phyloP scores from a whole-genome alignment of 768 basidiomycete species.

The Sporobolomyces phaffii region DNA sequence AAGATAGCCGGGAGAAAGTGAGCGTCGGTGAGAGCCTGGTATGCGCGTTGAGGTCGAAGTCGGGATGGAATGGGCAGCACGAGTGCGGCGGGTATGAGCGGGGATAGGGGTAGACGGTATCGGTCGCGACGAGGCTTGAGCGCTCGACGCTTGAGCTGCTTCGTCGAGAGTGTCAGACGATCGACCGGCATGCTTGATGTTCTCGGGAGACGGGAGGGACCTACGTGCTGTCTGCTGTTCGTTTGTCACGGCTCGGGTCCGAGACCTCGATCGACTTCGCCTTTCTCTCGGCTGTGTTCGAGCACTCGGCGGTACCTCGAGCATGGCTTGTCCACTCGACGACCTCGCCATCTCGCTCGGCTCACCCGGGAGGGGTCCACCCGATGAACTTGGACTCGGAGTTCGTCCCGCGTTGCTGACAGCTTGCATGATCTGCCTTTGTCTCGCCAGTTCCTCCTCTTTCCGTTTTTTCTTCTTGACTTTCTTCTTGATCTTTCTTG shows the following conservation, averaged over 20 bases:
- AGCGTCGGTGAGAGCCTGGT: neutral
- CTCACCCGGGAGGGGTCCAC: neutral
- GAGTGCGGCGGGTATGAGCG: too few relatives aligned
- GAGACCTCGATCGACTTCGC: neutral
- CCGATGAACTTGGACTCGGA: constrained; percentile 8
- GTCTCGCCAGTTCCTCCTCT: constrained; percentile 7
- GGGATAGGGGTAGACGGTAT: too few relatives aligned
- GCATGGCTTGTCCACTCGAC: neutral
- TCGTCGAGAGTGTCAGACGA: too few relatives aligned
- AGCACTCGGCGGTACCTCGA: neutral
- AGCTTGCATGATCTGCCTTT: neutral
- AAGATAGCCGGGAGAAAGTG: neutral
- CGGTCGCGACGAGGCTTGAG: too few relatives aligned
- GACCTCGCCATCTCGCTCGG: constrained; percentile 11
- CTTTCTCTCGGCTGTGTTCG: neutral
- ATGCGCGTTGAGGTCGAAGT: neutral
- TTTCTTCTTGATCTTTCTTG: neutral
- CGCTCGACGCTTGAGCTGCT: too few relatives aligned
- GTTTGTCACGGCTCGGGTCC: neutral
- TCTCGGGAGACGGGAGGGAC: too few relatives aligned
- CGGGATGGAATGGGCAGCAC: neutral
- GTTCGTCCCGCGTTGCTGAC: constrained; percentile 25
- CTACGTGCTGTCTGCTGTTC: neutral
- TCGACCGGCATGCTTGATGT: too few relatives aligned
- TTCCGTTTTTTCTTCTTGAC: constrained; percentile 6